Evolutionary conservation across 495 filamentous ascomycete genomes (phyloP), one percentile per base, ranked within the genome.

Genomic region (Xylaria flabelliformis): DNA sequence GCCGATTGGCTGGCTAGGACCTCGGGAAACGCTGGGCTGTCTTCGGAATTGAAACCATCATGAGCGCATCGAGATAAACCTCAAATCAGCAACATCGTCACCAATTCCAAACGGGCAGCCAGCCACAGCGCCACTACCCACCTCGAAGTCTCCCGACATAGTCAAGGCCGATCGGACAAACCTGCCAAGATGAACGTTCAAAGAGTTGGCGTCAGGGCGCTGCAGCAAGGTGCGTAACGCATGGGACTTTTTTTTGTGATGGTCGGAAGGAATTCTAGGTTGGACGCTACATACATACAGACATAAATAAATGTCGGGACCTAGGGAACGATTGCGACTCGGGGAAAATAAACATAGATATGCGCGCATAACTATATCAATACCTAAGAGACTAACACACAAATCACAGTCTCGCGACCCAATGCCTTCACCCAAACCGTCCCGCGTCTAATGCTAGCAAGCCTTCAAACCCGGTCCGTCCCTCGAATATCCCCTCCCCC

Each of bases 151-250:
- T 39, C 41, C 39, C 58, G 32, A 61, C 34, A 61, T n/a, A n/a
- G n/a, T 12, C 9, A 56, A 56, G 32, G 17, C 32, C 56, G 32
- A 61, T 21, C 26, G 8, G 12, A 59, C 61, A 39, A 39, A 24
- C 63, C 63, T 64, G 39, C 78, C 82, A 88, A 62, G 42, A 93
- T 93, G 91, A 84, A 89, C 78, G 86, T 88, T 73, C 90, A 91
- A 78, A 88, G 91, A 84, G 81, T 89, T 80, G 85, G 86, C 64
- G 86, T 92, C 78, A 88, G 89, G 78, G 89, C 89, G 78, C 82
- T 91, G 82, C 89, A 90, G 85, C 88, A 90, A 85, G 82, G 91
- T 92, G 91, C 39, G 71, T 17, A 19, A 17, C 51, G 63, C 19
- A 26, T 64, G 61, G 39, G 36, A 64, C n/a, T 12, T 42, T 64